Conservation (phyloP, 202 grass and related monocot species). For the Setaria viridis region DNA sequence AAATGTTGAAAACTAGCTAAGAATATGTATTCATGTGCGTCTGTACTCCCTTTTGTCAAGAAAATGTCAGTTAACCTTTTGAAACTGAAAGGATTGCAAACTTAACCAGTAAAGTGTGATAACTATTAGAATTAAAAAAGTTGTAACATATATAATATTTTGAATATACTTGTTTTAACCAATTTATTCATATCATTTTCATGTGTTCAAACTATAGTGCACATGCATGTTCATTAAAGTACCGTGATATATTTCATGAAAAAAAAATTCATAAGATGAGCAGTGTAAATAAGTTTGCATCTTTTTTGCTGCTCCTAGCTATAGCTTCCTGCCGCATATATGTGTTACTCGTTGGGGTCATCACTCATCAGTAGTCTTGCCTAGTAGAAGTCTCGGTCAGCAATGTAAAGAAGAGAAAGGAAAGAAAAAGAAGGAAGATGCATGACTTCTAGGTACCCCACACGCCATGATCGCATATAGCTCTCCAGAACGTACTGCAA, state of each 20-base stretch:
- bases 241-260: not conserved
- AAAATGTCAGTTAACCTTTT: too few species aligned
- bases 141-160: not conserved
- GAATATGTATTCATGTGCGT: not conserved
- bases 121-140: not conserved
- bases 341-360: not conserved
- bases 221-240: not conserved
- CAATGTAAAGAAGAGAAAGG: constrained; percentile 66
- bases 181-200: not conserved
- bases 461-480: constrained; percentile 38
- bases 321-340: not conserved
- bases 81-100: not conserved
- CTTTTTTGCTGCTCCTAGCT: not conserved
- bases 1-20: not conserved
- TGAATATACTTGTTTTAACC: not conserved
- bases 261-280: not conserved
- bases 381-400: constrained; percentile 26
- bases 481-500: constrained; percentile 27
- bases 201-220: not conserved
- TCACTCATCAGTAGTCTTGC: not conserved
- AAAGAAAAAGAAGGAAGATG: constrained; percentile 20
- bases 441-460: constrained; percentile 46
- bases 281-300: not conserved
- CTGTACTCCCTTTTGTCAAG: too few species aligned
- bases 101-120: not conserved